Evolutionary conservation across 345 rosid genomes (phyloP), one percentile per base, ranked within the genome.

Genomic region (Brassica rapa): DNA sequence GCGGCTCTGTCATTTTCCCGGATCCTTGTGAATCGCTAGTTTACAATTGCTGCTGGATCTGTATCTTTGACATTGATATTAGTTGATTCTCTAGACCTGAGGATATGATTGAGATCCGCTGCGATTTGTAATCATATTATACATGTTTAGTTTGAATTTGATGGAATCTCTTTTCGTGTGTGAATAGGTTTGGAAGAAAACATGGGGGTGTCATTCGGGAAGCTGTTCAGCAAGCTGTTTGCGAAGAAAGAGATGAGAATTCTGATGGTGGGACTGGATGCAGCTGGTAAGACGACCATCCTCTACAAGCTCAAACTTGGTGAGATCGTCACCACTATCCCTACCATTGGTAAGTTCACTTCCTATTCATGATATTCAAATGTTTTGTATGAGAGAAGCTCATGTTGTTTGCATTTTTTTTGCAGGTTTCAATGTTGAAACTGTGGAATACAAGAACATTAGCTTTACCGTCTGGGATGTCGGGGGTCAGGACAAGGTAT

Each of bases 401-500:
- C 7, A 35, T 10, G 12, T n/a, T 39, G 6, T 30, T 66, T 62
- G 16, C 5, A 1, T 46, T 16, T 11, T 19, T 19, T 19, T 41
- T 49, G 8, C 30, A 90, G 96, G 96, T 30, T 90, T 90, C 79
- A 90, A 90, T 25, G 96, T 90, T 73, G 96, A 90, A 84, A 90
- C 96, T 19, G 96, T 90, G 57, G 96, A 90, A 63, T 90, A 90
- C 84, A 90, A 90, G 89, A 90, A 90, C 85, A 90, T 90, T 62
- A 90, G 96, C 90, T 90, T 90, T 51, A 90, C 96, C 11, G 96
- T 90, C 33, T 90, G 96, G 96, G 96, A 90, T 84, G 96, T 90
- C 23, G 96, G 96, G 70, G 94, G 94, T 66, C 94, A 90, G 72
- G 94, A 90, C 87, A 89, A 90, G 96, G 91, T 90, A 19, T 19